Base-by-base conservation (phyloP, 129 eudicot species). In the Gnaphalium uliginosum region DNA sequence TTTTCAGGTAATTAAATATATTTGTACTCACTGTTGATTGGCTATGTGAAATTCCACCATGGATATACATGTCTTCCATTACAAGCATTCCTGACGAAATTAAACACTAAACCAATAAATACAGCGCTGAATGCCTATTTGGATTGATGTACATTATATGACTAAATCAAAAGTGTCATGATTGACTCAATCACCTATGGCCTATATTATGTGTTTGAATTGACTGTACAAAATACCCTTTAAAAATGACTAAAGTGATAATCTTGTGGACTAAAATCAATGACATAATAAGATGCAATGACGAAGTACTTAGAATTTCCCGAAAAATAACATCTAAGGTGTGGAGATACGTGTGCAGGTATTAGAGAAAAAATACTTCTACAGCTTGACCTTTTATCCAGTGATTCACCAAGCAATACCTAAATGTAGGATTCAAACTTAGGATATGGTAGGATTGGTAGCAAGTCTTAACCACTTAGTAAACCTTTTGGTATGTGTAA, bases 61-160 rank as follows among this genome's bases (percentile, higher is more conserved):
- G 79, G 73, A 76, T 65, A 68, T 67, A 79, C 80, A 76, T 67
- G 80, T 82, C 89, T 76, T 82, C 82, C 89, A 76, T 83, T 59
- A 66, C 73, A 72, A 75, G 24, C 67, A 72, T 64, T 59, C 80
- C 82, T 81, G 74, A 72, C 79, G 41, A 75, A 19, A 56, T 35
- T 4, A 65, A 68, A 46, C 24, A 76, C 17, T 4, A 71, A 8
- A 69, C 19, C 54, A 76, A 78, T 72, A 43, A 65, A 56, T 29
- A 14, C 8, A 54, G 4, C 0, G n/a, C 66, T 0, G 46, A 63
- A 63, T 25, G 53, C 4, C 5, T 46, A 8, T 23, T 59, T 59
- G 65, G 15, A 59, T 9, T 22, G 25, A 54, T 0, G 24, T 17
- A 17, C 23, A 54, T 19, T 19, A 18, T 18, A 54, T n/a, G 24